Percentiles rank a stretch among this genome's conserved stretches.
phyloP scores from a whole-genome alignment of 768 basidiomycete species.

The Leucosporidium yakuticum region DNA sequence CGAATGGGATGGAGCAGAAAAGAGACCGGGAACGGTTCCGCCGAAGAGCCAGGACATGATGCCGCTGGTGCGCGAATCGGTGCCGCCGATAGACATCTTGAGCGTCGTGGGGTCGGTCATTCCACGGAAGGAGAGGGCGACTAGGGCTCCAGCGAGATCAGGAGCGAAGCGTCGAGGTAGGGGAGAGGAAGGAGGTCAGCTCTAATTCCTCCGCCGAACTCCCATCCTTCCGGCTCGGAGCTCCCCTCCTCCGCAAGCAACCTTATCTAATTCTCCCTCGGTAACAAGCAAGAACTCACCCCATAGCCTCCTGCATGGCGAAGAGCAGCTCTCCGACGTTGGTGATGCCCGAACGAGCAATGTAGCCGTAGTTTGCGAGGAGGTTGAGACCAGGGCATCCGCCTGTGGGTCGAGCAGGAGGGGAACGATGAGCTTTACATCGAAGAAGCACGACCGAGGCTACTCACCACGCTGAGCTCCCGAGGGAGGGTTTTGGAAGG shows the following conservation, averaged over 20 bases:
- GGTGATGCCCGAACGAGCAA: not conserved
- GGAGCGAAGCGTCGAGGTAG: too few species aligned
- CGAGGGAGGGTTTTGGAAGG: not conserved
- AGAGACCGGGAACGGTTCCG: not conserved
- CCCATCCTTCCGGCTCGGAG: too few species aligned
- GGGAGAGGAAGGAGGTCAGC: too few species aligned
- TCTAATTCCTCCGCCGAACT: too few species aligned
- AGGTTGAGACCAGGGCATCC: not conserved
- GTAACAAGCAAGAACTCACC: too few species aligned
- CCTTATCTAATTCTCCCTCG: too few species aligned
- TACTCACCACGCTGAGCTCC: not conserved
- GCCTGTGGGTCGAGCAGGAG: not conserved
- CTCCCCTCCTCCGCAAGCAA: too few species aligned
- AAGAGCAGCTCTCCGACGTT: not conserved
- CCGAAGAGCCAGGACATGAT: not conserved
- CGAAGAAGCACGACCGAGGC: too few species aligned
- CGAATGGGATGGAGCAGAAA: not conserved
- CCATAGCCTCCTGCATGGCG: not conserved
- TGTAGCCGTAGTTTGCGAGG: not conserved
- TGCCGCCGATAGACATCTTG: not conserved
- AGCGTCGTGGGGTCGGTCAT: not conserved
- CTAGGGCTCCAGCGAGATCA: too few species aligned
- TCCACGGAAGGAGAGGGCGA: too few species aligned
- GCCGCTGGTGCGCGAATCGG: slow-evolving; percentile 2
- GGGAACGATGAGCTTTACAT: too few species aligned